Base-by-base conservation (phyloP, 2,329 filamentous ascomycete genomes). In the Aspergillus pseudoglaucus region DNA sequence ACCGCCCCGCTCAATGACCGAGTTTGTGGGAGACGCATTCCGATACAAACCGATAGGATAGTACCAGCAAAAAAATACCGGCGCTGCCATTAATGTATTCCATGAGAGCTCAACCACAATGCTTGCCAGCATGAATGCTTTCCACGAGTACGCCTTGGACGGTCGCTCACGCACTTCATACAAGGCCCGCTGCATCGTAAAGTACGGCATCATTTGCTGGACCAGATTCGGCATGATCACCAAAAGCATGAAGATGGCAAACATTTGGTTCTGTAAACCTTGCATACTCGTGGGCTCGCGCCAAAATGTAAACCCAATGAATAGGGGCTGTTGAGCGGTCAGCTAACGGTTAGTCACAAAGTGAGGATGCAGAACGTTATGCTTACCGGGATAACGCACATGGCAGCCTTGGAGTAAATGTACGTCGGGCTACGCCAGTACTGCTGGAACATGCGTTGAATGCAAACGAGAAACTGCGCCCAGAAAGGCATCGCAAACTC, bases 351-450 rank as follows among this genome's bases (percentile, higher is more conserved):
- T n/a, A 23, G 42, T 44, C 22, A 38, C 9, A 14, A 12, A 9
- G 6, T 20, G 4, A 6, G 22, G 14, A n/a, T 86, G 25, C 25
- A 69, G 0, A 85, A 78, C 0, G 76, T 71, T 18, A 39, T 0
- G 78, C 79, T 62, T 84, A 88, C 68, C 85, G 85, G 59, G 85
- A 60, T 50, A 10, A 59, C 72, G 64, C 85, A 88, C 35, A 91
- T 82, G 3, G 77, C 72, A 1, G 78, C 67, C 74, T 94, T 94
- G 59, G 86, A 83, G 72, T 91, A 93, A 64, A 95, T 89, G 72
- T 94, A 95, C 2, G 82, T 80, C 0, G 89, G 89, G 2, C 84
- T 90, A 51, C 89, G 85, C 88, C 89, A 95, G 76, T 93, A 93
- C 66, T 94, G 88, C 65, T 90, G 79, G 73, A 91, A 90, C 47